Evolutionary conservation across 495 filamentous ascomycete genomes (phyloP), one percentile per base, ranked within the genome.

Genomic region (Hamigera avellanea): DNA sequence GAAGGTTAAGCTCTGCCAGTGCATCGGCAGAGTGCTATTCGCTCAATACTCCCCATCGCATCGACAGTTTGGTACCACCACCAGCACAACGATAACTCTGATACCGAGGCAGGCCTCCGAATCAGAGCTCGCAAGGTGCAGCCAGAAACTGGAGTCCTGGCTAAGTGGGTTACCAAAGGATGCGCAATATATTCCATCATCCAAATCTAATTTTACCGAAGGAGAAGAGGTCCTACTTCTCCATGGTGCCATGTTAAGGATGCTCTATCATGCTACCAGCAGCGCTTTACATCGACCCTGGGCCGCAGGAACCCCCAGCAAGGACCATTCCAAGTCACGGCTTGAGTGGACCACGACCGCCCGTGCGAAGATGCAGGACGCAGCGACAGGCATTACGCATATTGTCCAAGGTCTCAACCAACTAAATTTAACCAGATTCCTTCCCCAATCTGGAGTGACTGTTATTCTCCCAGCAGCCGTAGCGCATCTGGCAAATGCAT

Each of bases 391-490:
- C 32, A 89, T 87, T 42, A 88, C 83, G 0, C 66, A 69, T 30
- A 83, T 91, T 48, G 77, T 80, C 2, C 70, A 75, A 35, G 73
- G 78, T 14, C 64, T 94, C 6, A 78, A 81, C 40, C 64, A 69
- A 17, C 65, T 77, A 15, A 65, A 75, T 26, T 69, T 94, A 1
- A 83, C 82, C 13, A 71, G 66, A 14, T 93, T 77, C 47, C 69
- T 94, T 1, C 84, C 86, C 8, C 86, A 86, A 15, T 82, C 82
- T 4, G 84, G 84, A 16, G 82, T 93, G 14, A 94, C 86, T 0
- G 83, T 89, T 10, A 76, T 93, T 13, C 69, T 89, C 10, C 86
- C 85, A 0, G 85, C 86, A 7, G 83, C 87, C 49, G 87, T 93
- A 31, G 83, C 86, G 31, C 85, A 94, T 49, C 64, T 94, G 17